Evolutionary conservation across 108 stramenopile species (phyloP), one percentile per base, ranked within the genome.

Genomic region (Skeletonema tropicum): DNA sequence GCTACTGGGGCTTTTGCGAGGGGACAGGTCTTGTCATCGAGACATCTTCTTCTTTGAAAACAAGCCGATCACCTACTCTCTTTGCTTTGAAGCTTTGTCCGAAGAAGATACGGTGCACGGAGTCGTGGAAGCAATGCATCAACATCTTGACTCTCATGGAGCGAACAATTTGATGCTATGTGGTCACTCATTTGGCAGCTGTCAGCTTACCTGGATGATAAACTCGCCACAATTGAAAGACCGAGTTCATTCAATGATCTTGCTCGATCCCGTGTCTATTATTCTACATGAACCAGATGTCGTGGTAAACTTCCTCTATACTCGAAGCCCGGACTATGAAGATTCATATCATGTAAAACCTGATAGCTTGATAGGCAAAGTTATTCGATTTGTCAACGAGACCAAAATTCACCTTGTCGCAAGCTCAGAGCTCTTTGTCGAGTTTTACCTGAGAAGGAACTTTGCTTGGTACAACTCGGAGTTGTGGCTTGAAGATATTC

Each of bases 391-490:
- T 17, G 49, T 79, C 29, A 57, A 79, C 26, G 83, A 86, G 49
- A 49, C 64, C 12, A 73, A 83, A 15, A 85, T 88, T 23, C 83
- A 74, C 45, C 68, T 92, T 31, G 80, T 88, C 21, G 93, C 89
- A 5, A 75, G 79, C 63, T 81, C 82, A 3, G 96, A 97, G 73
- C 66, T 95, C 5, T 90, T 87, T 57, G 93, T 92, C 26, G 88
- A 92, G 57, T 73, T 89, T 70, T 94, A 93, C 70, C 64, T 95
- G 7, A 77, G 92, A 59, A 70, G 96, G 32, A 87, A 97, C 60
- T 97, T 97, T 82, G 85, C 84, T 21, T 97, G 94, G 93, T 94
- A 95, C 80, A 93, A 94, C 59, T 86, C 83, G 35, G 93, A 94
- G 74, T 76, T 97, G 23, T 95, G 93, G 93, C 69, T 95, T 41